A percentile compares a stretch with the other conserved stretches of the same genome.
These are phyloP conservation scores for Trypanosomatidae sp. DNA, from an alignment of 208 protist species.

Conservation along the genomic window DNA sequence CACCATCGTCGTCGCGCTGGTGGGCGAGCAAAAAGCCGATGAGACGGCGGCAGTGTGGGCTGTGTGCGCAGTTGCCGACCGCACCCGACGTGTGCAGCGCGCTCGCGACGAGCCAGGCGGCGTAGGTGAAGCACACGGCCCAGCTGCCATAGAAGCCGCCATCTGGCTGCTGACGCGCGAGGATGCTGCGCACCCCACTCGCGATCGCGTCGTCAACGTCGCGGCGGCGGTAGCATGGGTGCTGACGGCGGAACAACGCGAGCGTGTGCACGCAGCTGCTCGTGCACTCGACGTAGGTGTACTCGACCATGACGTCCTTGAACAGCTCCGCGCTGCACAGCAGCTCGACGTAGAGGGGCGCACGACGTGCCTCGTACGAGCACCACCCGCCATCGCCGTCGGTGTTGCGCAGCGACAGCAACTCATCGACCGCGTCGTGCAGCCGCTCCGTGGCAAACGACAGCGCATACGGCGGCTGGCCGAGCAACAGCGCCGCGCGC, in stretches of 20 bases:
- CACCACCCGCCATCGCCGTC: constrained; percentile 89
- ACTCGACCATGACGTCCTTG: constrained; percentile 97
- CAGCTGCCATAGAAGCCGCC: constrained; percentile 93
- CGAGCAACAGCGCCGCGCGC: constrained; percentile 78
- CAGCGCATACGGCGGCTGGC: constrained; percentile 18
- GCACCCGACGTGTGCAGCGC: constrained; percentile 72
- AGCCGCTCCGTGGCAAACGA: constrained; percentile 44
- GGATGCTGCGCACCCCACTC: constrained; percentile 81
- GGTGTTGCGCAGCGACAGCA: constrained; percentile 91
- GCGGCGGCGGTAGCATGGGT: constrained; percentile 73
- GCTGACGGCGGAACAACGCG: constrained; percentile 78
- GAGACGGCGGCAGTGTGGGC: constrained; percentile 64
- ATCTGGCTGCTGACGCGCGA: constrained; percentile 80
- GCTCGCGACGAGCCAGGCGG: constrained; percentile 92
- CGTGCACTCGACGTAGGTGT: constrained; percentile 94
- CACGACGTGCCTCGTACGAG: constrained; percentile 91
- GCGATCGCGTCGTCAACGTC: constrained; percentile 86
- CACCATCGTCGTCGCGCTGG: constrained; percentile 86
- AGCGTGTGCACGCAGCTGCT: constrained; percentile 92
- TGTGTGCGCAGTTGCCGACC: constrained; percentile 46
- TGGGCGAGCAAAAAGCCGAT: constrained; percentile 89
- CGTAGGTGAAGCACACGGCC: constrained; percentile 98
- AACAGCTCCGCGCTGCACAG: constrained; percentile 95
- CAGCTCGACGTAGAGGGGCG: constrained; percentile 80
- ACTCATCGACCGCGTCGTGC: constrained; percentile 88